Evolutionary conservation across 371 early-diverging fungal genomes (phyloP), one percentile per base, ranked within the genome.

Genomic region (Lichtheimia ornata): DNA sequence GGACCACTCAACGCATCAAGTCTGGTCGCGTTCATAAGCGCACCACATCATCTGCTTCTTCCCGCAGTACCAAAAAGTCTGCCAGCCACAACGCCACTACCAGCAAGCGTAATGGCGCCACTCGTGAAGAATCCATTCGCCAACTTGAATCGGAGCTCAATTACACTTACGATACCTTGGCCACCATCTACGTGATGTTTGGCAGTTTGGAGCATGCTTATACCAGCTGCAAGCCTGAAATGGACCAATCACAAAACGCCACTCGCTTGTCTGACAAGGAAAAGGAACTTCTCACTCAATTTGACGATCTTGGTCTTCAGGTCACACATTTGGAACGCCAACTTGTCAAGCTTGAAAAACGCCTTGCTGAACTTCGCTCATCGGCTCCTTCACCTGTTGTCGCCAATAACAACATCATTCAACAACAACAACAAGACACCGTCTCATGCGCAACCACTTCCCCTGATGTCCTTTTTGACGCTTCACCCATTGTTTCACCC

Each of bases 231-330:
- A 69, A 68, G 17, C 49, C 59, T 18, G 63, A 70, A 30, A 70
- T 77, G 13, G 71, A 71, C 17, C 50, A 65, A 40, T 22, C 60
- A 22, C 60, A 51, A 20, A 58, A 54, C 41, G 64, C 44, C 44
- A 70, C 76, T 13, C 63, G 74, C 7, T 61, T 79, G 20, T 51
- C 59, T 18, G 72, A 66, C 40, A 74, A 65, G 70, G 79, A 79
- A 70, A 72, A 74, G 35, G 79, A 79, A 49, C 64, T 79, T 7
- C 45, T 79, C 24, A 66, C 71, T 42, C 73, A 73, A 14, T 79
- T 76, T 50, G 79, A 79, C 52, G 79, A 79, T 59, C 58, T 79
- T 5, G 67, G 60, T 25, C 57, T 73, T n/a, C 79, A 79, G 51
- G 66, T 79, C 28, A 64, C 58, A 14, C 76, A 79, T 54, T 62